Percentiles rank a stretch among this genome's conserved stretches.
Conservation (phyloP, 2,329 filamentous ascomycete species). For the Colletotrichum sp. region DNA sequence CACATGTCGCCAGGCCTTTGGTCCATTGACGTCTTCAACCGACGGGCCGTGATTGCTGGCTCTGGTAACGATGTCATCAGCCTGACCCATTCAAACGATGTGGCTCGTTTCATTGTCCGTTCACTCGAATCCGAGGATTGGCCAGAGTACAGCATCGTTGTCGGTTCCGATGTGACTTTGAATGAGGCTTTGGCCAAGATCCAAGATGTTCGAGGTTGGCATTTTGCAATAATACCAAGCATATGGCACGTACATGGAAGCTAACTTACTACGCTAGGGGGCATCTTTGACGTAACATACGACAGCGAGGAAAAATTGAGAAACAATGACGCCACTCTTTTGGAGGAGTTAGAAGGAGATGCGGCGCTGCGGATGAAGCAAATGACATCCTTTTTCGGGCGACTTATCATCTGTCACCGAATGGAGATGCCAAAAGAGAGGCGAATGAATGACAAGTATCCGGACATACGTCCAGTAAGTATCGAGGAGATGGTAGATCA, state of each 20-base stretch:
- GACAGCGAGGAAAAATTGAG: not conserved
- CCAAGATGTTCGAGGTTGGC: not conserved
- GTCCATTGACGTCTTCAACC: constrained; percentile 47
- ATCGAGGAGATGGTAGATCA: not conserved
- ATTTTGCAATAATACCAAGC: not conserved
- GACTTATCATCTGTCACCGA: not conserved
- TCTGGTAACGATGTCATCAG: constrained; percentile 46
- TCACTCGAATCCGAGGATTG: constrained; percentile 45
- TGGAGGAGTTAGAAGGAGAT: not conserved
- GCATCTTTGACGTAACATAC: not conserved
- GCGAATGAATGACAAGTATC: not conserved
- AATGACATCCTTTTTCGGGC: not conserved
- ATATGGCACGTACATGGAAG: too few species aligned
- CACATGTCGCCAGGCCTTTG: constrained; percentile 42
- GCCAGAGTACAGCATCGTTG: constrained; percentile 38
- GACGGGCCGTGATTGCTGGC: constrained; percentile 52
- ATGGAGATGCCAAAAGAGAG: not conserved
- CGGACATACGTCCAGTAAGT: not conserved
- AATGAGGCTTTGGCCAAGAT: constrained; percentile 46
- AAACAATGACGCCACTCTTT: not conserved
- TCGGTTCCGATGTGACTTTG: constrained; percentile 46
- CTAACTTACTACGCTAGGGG: not conserved
- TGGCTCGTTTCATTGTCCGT: constrained; percentile 49
- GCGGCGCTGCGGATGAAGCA: not conserved
- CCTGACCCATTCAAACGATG: constrained; percentile 54